Base-by-base conservation (phyloP, 768 basidiomycete genomes). In the Termitomyces sp. region DNA sequence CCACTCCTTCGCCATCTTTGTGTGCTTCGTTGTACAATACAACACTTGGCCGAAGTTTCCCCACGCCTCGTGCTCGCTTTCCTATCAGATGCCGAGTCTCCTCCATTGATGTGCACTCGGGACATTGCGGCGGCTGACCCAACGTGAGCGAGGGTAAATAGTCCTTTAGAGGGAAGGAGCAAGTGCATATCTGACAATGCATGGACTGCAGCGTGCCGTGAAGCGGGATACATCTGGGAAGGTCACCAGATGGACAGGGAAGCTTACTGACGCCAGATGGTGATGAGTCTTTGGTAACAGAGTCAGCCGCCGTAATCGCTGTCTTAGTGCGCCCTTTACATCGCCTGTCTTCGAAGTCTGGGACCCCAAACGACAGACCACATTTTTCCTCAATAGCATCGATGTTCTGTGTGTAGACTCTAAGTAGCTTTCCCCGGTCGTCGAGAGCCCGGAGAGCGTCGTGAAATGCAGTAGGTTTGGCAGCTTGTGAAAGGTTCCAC, bases 351-450 rank as follows among this genome's bases (percentile, higher is more conserved):
- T 83, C 80, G 61, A 83, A 85, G 57, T 82, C 81, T 28, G 93
- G 92, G 12, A 95, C 79, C n/a, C 93, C 93, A 61, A 91, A 91
- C 1, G 88, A 85, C 10, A 96, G 80, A 4, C 94, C 94, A n/a
- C 83, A 88, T 70, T 93, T 93, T 60, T 78, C 77, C 69, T 96
- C 94, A 44, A 96, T 85, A 28, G 86, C 87, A 69, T 96, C 94
- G 60, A 95, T 95, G 72, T 96, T 95, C 76, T 96, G 94, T 0
- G 94, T 95, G 72, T 95, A 96, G 2, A 93, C 91, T 28, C 94
- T 81, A 40, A 95, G 79, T 4, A 96, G 82, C 61, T 82, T 82
- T 4, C 90, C 88, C 40, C 86, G 79, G 61, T 87, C 80, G 67
- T 95, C 91, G 33, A 95, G 83, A 33, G 79, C 68, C 46, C 87